A percentile compares a stretch with the other conserved stretches of the same genome.
phyloP scores from a whole-genome alignment of 2,329 filamentous ascomycete genomes.

The Paecilomyces niveus region DNA sequence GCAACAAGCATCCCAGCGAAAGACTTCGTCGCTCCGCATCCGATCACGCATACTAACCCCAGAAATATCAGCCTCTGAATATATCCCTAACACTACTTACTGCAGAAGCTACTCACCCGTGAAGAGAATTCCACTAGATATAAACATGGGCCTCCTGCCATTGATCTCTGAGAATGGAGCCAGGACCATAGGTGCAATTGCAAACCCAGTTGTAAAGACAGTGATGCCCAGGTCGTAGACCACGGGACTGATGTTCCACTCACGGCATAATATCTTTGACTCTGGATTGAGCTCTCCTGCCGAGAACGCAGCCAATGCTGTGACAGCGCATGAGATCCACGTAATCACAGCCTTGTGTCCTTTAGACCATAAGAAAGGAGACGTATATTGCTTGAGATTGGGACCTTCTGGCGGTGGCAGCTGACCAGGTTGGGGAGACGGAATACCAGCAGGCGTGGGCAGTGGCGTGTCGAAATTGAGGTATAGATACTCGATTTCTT shows the following conservation, averaged over 20 bases:
- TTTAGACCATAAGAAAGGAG: slow-evolving; percentile 67
- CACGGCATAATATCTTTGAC: slow-evolving; percentile 54
- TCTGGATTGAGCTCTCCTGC: slow-evolving; percentile 75
- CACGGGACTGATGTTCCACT: slow-evolving; percentile 60
- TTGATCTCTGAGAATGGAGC: not conserved
- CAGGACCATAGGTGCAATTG: slow-evolving; percentile 68
- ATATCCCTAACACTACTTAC: slow-evolving; percentile 7
- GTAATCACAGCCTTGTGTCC: slow-evolving; percentile 65
- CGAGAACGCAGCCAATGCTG: slow-evolving; percentile 69
- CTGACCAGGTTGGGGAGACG: slow-evolving; percentile 21
- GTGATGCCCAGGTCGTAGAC: slow-evolving; percentile 71
- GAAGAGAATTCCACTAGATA: slow-evolving; percentile 65
- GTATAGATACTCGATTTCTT: slow-evolving; percentile 50
- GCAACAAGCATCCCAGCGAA: slow-evolving; percentile 68
- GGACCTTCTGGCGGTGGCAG: slow-evolving; percentile 51
- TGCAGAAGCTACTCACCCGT: slow-evolving; percentile 42
- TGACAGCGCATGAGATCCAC: slow-evolving; percentile 67
- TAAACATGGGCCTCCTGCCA: slow-evolving; percentile 62
- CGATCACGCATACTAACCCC: slow-evolving; percentile 53
- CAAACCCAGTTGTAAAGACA: slow-evolving; percentile 74
- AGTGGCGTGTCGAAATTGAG: slow-evolving; percentile 56
- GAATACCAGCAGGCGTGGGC: slow-evolving; percentile 36
- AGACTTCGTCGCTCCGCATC: slow-evolving; percentile 63
- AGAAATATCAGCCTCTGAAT: not conserved
- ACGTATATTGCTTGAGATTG: slow-evolving; percentile 58